Evolutionary conservation across 495 filamentous ascomycete species (phyloP).

Genomic region (Aspergillus ellipticus): DNA sequence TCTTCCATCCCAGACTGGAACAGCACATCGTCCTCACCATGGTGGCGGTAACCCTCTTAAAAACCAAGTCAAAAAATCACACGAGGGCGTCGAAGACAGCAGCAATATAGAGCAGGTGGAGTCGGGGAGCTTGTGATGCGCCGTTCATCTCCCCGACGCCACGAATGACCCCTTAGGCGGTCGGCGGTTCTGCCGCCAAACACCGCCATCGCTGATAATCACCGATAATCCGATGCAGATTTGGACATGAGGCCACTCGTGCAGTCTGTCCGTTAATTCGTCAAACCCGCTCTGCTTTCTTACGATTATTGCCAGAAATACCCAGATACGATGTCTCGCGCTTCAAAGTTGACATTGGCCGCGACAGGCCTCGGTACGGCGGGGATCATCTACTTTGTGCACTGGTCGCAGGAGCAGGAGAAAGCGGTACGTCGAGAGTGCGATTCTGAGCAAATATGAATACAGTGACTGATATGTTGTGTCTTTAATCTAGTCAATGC

Average conservation of each 20-base stretch:
- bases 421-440: constrained; percentile 59
- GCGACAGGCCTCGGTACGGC: constrained; percentile 72
- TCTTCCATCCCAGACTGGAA: neutral
- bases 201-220: constrained; percentile 33
- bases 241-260: constrained; percentile 7
- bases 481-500: constrained; percentile 59
- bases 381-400: constrained; percentile 79
- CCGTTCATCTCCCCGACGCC: constrained; percentile 29
- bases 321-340: constrained; percentile 68
- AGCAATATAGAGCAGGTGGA: constrained; percentile 18
- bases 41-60: constrained; percentile 19
- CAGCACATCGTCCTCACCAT: constrained; percentile 31
- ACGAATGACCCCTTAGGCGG: constrained; percentile 38
- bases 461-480: constrained; percentile 8
- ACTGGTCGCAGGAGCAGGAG: constrained; percentile 82
- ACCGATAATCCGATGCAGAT: constrained; percentile 24
- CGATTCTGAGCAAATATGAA: constrained; percentile 1
- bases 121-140: constrained; percentile 33
- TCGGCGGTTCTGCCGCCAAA: constrained; percentile 28
- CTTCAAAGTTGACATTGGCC: constrained; percentile 80
- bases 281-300: neutral
- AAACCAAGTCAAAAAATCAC: neutral
- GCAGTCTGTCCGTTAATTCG: neutral
- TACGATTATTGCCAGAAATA: neutral
- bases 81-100: neutral